Conservation (phyloP, 257 asterid species). For the Solanum rostratum region DNA sequence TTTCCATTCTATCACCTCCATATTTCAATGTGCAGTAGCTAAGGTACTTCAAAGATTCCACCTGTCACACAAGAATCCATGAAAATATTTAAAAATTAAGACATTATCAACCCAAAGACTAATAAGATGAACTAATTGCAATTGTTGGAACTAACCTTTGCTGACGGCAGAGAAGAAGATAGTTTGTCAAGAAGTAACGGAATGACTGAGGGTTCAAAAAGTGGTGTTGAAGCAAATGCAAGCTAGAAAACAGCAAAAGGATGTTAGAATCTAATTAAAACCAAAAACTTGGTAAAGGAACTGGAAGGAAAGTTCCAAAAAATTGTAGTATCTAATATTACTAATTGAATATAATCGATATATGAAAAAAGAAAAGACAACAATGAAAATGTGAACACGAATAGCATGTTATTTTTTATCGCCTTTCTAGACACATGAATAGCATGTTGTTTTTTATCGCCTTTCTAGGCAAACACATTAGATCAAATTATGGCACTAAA, state of each 20-base stretch:
- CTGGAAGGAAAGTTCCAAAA: not conserved
- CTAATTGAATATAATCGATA: not conserved
- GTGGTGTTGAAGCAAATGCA: constrained; percentile 82
- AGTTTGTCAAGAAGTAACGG: constrained; percentile 85
- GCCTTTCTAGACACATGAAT: not conserved
- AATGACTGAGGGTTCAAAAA: constrained; percentile 65
- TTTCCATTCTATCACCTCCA: constrained; percentile 59
- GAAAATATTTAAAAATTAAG: constrained; percentile 2
- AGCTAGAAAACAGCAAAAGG: constrained; percentile 43
- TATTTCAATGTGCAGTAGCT: constrained; percentile 56
- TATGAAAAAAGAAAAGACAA: not conserved
- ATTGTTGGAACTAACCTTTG: constrained; percentile 55
- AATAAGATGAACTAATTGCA: constrained; percentile 1
- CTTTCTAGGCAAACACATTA: not conserved
- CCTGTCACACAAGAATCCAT: constrained; percentile 29
- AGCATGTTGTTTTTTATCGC: not conserved
- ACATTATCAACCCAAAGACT: not conserved
- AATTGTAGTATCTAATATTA: not conserved
- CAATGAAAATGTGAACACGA: not conserved
- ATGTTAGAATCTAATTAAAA: constrained; percentile 12
- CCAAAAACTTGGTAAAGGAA: not conserved
- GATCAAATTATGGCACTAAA: not conserved
- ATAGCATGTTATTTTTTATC: not conserved
- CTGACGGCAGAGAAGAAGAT: constrained; percentile 69
- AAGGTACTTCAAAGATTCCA: constrained; percentile 78